These are phyloP conservation scores for Aaosphaeria pasadenensis DNA, from an alignment of 2,329 filamentous ascomycete genomes.

Conservation along the genomic window DNA sequence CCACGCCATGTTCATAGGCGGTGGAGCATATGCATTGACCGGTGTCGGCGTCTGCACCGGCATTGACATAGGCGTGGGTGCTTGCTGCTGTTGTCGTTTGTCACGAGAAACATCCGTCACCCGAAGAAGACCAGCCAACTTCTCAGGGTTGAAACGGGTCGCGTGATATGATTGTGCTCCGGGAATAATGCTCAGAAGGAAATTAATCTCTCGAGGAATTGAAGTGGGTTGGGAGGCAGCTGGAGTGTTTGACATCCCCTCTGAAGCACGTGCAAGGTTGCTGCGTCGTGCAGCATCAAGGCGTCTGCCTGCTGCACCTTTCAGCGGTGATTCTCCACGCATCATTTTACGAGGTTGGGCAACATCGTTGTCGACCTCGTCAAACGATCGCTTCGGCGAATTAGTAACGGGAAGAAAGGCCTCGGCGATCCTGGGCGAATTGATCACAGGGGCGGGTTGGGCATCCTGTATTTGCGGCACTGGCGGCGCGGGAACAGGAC, in stretches of 20 bases:
- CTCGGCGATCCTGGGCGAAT: conserved; percentile 27
- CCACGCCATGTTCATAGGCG: conserved; percentile 1
- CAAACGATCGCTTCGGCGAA: conserved; percentile 48
- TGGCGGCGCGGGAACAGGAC: conserved; percentile 6
- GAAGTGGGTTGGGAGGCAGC: conserved; percentile 52
- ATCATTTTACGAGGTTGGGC: conserved; percentile 81
- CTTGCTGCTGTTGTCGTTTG: not conserved
- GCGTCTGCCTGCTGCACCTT: conserved; percentile 81
- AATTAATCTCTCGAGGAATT: conserved; percentile 63
- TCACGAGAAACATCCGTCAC: conserved; percentile 31
- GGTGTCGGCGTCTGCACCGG: conserved; percentile 3
- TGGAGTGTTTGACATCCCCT: conserved; percentile 23
- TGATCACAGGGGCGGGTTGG: conserved; percentile 25
- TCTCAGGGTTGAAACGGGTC: conserved; percentile 66
- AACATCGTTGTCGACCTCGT: conserved; percentile 67
- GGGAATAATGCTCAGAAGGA: conserved; percentile 68
- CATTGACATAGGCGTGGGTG: not conserved
- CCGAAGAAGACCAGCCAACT: conserved; percentile 70
- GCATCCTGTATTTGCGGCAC: conserved; percentile 15
- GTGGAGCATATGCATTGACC: conserved; percentile 2
- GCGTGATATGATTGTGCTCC: conserved; percentile 69
- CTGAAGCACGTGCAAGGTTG: conserved; percentile 30
- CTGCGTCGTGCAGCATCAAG: conserved; percentile 68
- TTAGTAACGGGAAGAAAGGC: conserved; percentile 24
- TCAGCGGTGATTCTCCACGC: conserved; percentile 88